Percentiles rank a stretch among this genome's conserved stretches.
Evolutionary conservation across 768 basidiomycete species (phyloP).

Genomic region (Phlebiopsis flavidoalba): DNA sequence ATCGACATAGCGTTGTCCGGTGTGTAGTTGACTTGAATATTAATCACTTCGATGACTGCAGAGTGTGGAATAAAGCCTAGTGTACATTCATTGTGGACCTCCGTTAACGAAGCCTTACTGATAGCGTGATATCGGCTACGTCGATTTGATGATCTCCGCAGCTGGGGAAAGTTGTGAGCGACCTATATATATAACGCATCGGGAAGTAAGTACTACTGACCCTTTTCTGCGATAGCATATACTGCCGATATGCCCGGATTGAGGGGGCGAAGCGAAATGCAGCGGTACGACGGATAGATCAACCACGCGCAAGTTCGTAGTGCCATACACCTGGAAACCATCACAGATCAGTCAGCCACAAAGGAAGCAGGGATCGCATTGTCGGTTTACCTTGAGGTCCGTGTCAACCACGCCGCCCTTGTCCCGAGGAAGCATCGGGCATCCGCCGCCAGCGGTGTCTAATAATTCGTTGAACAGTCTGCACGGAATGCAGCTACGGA

Average conservation of each 20-base stretch:
- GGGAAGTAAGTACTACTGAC: slow-evolving; percentile 8
- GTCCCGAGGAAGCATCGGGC: slow-evolving; percentile 31
- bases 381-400: slow-evolving; percentile 25
- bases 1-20: slow-evolving; percentile 34
- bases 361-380: not conserved
- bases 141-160: slow-evolving; percentile 25
- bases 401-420: slow-evolving; percentile 33
- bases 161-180: slow-evolving; percentile 4
- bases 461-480: slow-evolving; percentile 11
- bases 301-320: slow-evolving; percentile 41
- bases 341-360: not conserved
- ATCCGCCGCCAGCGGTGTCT: not conserved
- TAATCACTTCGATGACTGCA: too few species aligned
- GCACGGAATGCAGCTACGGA: not conserved
- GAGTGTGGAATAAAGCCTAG: too few species aligned
- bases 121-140: not conserved
- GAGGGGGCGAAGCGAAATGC: not conserved
- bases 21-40: not conserved
- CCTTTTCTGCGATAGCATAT: slow-evolving; percentile 26
- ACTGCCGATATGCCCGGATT: slow-evolving; percentile 21
- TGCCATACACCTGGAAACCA: slow-evolving; percentile 28
- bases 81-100: too few species aligned
- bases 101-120: too few species aligned
- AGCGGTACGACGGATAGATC: slow-evolving; percentile 32
- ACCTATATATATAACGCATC: not conserved